Conservation (phyloP, 768 basidiomycete species). For the Boletus coccyginus region DNA sequence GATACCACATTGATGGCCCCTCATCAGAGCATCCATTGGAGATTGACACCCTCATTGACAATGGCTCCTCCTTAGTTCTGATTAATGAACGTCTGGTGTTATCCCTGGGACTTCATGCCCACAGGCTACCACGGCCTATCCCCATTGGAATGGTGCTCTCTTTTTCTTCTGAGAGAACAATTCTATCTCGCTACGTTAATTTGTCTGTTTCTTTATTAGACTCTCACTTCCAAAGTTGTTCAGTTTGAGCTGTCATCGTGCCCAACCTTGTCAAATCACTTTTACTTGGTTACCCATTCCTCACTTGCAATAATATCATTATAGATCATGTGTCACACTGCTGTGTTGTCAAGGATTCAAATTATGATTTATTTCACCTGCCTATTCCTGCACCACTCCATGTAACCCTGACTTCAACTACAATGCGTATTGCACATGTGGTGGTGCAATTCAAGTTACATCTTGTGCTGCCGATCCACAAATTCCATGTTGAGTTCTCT, state of each 20-base stretch:
- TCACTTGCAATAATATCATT: slow-evolving; percentile 33
- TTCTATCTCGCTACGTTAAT: no score
- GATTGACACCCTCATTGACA: slow-evolving; percentile 26
- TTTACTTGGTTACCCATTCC: slow-evolving; percentile 35
- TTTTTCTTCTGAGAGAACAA: no score
- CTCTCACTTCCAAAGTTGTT: not conserved
- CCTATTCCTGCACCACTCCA: not conserved
- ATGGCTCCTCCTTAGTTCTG: slow-evolving; percentile 32
- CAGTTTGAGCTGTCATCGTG: slow-evolving; percentile 23
- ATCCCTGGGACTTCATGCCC: slow-evolving; percentile 1
- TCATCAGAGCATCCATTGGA: not conserved
- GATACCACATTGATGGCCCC: slow-evolving; percentile 9
- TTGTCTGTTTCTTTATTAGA: not conserved
- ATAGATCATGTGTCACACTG: slow-evolving; percentile 20
- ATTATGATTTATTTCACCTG: slow-evolving; percentile 9
- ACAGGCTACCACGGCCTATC: no score
- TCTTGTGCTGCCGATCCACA: no score
- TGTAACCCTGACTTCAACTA: no score
- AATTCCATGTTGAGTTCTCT: no score
- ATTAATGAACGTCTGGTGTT: slow-evolving; percentile 15
- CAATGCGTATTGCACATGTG: no score
- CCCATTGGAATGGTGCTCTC: no score
- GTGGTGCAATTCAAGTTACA: no score
- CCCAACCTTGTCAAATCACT: slow-evolving; percentile 26
- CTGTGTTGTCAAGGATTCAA: not conserved